These are phyloP conservation scores for Punica granatum DNA, from an alignment of 345 rosid genomes.

Conservation along the genomic window DNA sequence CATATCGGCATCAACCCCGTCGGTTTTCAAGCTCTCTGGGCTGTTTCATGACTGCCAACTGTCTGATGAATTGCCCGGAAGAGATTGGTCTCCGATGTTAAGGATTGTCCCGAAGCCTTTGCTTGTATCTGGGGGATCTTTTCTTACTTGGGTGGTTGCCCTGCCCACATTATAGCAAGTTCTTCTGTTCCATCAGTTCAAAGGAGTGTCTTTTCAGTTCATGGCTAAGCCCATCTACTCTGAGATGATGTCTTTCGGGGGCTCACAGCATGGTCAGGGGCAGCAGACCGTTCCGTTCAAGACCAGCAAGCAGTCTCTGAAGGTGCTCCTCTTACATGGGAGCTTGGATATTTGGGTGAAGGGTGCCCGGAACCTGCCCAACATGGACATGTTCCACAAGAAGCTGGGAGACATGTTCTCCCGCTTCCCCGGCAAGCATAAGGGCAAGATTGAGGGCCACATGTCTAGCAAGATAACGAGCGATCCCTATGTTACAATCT, in stretches of 20 bases:
- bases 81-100: background rate
- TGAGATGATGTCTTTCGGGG: conserved; percentile 54
- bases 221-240: conserved; percentile 44
- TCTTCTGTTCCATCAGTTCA: background rate
- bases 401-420: conserved; percentile 57
- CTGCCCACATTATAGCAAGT: background rate
- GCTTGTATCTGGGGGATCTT: background rate
- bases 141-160: background rate
- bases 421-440: conserved; percentile 28
- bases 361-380: conserved; percentile 82
- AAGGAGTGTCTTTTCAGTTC: conserved; percentile 16
- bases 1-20: background rate
- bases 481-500: conserved; percentile 80
- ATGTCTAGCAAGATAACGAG: conserved; percentile 59
- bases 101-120: background rate
- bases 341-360: conserved; percentile 76
- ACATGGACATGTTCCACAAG: conserved; percentile 77
- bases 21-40: background rate
- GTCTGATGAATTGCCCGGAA: background rate
- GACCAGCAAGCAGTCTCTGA: conserved; percentile 43
- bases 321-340: conserved; percentile 63
- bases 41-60: background rate
- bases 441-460: conserved; percentile 44
- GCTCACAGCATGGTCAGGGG: conserved; percentile 54
- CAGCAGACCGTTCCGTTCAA: conserved; percentile 48